These are phyloP conservation scores for Porphyrellus sp. DNA, from an alignment of 1,284 basidiomycete species.

Conservation along the genomic window DNA sequence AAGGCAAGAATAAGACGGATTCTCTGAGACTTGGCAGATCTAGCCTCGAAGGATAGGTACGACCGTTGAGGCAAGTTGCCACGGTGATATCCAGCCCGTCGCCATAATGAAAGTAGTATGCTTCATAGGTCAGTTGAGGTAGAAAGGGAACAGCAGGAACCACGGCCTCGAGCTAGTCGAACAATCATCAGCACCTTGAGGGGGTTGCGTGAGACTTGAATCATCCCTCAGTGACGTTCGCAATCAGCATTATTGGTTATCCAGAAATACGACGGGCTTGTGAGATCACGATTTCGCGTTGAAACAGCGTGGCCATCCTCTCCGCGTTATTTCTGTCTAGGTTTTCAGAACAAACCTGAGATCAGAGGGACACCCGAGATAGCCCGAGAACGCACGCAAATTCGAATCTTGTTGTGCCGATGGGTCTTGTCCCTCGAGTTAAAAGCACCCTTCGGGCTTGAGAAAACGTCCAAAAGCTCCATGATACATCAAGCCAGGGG, in stretches of 20 bases:
- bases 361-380: constrained; percentile 5
- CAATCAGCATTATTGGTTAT: neutral
- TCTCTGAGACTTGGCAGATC: too few species aligned
- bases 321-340: neutral
- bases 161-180: neutral
- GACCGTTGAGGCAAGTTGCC: neutral
- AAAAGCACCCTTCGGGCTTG: neutral
- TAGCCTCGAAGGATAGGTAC: neutral
- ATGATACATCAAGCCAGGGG: neutral
- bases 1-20: neutral
- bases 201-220: neutral
- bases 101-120: neutral
- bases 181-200: neutral
- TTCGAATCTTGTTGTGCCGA: neutral
- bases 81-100: neutral
- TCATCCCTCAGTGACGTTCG: neutral
- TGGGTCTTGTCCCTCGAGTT: neutral
- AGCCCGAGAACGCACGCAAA: constrained; percentile 4
- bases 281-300: constrained; percentile 5
- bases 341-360: constrained; percentile 7
- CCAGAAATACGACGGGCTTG: neutral
- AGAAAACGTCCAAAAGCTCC: constrained; percentile 4
- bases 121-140: neutral
- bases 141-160: neutral
- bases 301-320: constrained; percentile 4